Base-by-base conservation (phyloP, 2,329 filamentous ascomycete genomes). In the Cladophialophora yegresii region DNA sequence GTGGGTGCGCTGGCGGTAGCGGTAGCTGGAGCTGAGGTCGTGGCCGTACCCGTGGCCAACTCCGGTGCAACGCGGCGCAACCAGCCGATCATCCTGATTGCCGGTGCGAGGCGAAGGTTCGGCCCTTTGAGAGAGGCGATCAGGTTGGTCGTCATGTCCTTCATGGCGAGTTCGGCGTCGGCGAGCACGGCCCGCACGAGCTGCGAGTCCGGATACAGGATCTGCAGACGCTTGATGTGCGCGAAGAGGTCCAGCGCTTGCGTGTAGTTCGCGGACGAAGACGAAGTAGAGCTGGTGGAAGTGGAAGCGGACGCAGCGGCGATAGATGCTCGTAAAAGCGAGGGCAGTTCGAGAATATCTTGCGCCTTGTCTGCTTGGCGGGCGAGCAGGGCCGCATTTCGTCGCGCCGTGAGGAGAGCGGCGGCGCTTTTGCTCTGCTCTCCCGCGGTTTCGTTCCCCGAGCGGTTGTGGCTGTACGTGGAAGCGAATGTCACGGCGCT, bases 61-160 rank as follows among this genome's bases (percentile, higher is more conserved):
- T 96, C 93, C 0, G 93, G 92, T 0, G 93, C 85, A 4, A 97
- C 89, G 33, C 95, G 86, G 50, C 93, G 88, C 51, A 99, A 82
- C 90, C 92, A 97, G 64, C 92, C 91, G 55, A 97, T 88, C 1
- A 92, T 96, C 58, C 96, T 87, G 79, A 99, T 90, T 0, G 92
- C 93, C 12, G 89, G 89, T 26, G 95, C 93, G 3, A 99, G 84
- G 77, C 97, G 96, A 57, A 99, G 83, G 22, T 86, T 86, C 58
- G 70, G 70, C 0, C 85, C 83, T 69, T 92, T 89, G 28, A 99
- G 83, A 9, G 89, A 88, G 9, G 83, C 80, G 63, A 99, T 89
- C 4, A 99, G 85, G 71, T 95, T 92, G 8, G 88, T 87, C 0
- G 92, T 91, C 86, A 98, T 92, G 63, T 90, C 87, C 72, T 90